Evolutionary conservation across 768 basidiomycete genomes (phyloP).

Genomic region (Hortiboletus campestris): DNA sequence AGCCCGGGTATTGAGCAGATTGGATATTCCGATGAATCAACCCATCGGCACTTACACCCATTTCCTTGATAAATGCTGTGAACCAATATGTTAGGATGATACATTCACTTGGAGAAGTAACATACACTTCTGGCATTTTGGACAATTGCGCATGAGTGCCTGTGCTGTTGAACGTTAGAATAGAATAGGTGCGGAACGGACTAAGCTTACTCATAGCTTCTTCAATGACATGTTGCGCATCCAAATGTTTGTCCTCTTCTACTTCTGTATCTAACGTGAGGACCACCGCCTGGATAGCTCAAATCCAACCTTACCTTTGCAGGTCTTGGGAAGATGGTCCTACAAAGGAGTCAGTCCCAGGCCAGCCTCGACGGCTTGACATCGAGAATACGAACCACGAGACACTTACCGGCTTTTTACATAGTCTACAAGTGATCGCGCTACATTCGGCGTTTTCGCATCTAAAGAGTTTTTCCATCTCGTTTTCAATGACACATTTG

Average conservation of each 20-base stretch:
- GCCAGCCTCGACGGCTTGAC: not conserved
- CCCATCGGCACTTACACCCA: conserved; percentile 52
- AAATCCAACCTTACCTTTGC: conserved; percentile 51
- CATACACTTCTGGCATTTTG: conserved; percentile 77
- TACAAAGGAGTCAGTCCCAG: conserved; percentile 22
- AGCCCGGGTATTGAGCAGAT: not conserved
- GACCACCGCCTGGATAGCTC: not conserved
- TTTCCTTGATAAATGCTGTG: conserved; percentile 78
- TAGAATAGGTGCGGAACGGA: conserved; percentile 1
- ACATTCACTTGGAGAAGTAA: not conserved
- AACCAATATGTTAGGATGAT: not conserved
- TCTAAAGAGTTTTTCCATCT: conserved; percentile 57
- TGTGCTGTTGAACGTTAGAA: conserved; percentile 44
- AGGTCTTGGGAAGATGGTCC: conserved; percentile 82
- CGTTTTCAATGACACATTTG: conserved; percentile 73
- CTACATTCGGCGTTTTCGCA: conserved; percentile 66
- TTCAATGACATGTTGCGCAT: conserved; percentile 77
- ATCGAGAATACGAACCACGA: not conserved
- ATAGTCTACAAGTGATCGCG: conserved; percentile 73
- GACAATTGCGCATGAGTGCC: conserved; percentile 86
- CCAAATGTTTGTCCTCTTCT: conserved; percentile 70
- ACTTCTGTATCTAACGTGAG: conserved; percentile 46
- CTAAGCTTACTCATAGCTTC: conserved; percentile 82
- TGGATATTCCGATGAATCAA: not conserved
- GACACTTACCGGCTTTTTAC: conserved; percentile 64